A percentile compares a stretch with the other conserved stretches of the same genome.
These are phyloP conservation scores for Ustilago bromivora DNA, from an alignment of 1,284 basidiomycete genomes.

Conservation along the genomic window DNA sequence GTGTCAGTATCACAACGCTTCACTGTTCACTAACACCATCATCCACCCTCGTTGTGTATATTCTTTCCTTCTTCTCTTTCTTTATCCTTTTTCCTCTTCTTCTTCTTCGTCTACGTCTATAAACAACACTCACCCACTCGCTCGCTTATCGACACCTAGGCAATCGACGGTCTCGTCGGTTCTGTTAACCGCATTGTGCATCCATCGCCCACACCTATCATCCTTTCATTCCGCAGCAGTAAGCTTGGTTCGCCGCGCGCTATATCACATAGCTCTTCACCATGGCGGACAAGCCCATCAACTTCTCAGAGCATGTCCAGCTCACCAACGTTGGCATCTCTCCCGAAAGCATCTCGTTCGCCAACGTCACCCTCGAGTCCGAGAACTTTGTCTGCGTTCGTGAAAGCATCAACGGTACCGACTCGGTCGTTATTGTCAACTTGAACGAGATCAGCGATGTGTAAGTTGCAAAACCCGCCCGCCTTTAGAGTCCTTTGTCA, in stretches of 20 bases:
- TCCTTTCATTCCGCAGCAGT: neutral
- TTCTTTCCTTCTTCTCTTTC: conserved; percentile 20
- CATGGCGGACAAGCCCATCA: conserved; percentile 70
- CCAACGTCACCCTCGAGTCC: conserved; percentile 93
- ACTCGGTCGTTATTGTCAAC: conserved; percentile 68
- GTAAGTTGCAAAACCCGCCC: conserved; percentile 28
- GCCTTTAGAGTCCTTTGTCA: no score
- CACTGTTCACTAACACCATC: neutral
- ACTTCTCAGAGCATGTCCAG: conserved; percentile 73
- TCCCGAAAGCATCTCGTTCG: conserved; percentile 96
- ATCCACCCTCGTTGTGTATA: conserved; percentile 34
- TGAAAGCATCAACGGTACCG: conserved; percentile 72
- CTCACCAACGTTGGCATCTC: conserved; percentile 96
- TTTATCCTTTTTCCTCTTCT: neutral
- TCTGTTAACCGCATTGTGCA: neutral
- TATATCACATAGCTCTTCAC: conserved; percentile 13
- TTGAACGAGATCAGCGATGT: conserved; percentile 67
- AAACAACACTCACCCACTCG: neutral
- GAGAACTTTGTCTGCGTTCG: conserved; percentile 96
- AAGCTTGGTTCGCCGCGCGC: conserved; percentile 14
- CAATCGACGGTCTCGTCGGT: conserved; percentile 7
- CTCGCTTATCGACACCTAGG: neutral
- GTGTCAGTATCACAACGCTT: neutral
- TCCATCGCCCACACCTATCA: neutral
- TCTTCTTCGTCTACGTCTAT: conserved; percentile 7